Base-by-base conservation (phyloP, 768 basidiomycete genomes). In the Kondoa subrosea region DNA sequence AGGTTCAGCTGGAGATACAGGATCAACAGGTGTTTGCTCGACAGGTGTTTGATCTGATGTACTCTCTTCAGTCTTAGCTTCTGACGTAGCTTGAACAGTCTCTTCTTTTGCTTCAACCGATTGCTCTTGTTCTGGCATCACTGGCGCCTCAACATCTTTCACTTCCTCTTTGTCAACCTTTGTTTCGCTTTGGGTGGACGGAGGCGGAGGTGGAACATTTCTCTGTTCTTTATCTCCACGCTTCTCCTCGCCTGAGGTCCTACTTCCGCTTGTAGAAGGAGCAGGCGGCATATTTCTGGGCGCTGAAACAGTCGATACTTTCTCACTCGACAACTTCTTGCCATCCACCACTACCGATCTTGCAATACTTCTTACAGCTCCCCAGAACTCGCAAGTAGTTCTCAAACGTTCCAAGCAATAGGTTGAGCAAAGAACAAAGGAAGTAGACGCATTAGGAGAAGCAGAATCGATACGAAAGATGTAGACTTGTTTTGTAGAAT, bases 311-410 rank as follows among this genome's bases (percentile, higher is more conserved):
- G 15, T 30, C 58, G 58, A 30, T 30, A 4, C 15, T 27, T 27
- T 27, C 30, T 27, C 29, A n/a, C n/a, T 31, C 14, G 17, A 26
- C 15, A 33, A 33, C 16, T 63, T 63, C 31, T 67, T 67, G 21
- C 73, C 74, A 63, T 74, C 74, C 27, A 73, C 30, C 1, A 75
- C 57, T n/a, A 75, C 32, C 0, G 71, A 72, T 29, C 72, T 69
- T 60, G 72, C 67, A 30, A 75, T 66, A 31, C 65, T 67, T 15
- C 74, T 68, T 8, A 75, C 64, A 56, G 72, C 74, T 16, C 67
- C 71, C 74, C 74, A 75, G 58, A 75, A 72, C 67, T 75, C 74
- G 72, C 74, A 75, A 16, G 74, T 73, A 17, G 72, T 72, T 12
- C 74, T 66, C 2, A 75, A 64, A 3, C 74, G 65, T 33, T 69